Evolutionary conservation across 352 stramenopile genomes (phyloP).

Genomic region (Pythium rhizo-oryzae): DNA sequence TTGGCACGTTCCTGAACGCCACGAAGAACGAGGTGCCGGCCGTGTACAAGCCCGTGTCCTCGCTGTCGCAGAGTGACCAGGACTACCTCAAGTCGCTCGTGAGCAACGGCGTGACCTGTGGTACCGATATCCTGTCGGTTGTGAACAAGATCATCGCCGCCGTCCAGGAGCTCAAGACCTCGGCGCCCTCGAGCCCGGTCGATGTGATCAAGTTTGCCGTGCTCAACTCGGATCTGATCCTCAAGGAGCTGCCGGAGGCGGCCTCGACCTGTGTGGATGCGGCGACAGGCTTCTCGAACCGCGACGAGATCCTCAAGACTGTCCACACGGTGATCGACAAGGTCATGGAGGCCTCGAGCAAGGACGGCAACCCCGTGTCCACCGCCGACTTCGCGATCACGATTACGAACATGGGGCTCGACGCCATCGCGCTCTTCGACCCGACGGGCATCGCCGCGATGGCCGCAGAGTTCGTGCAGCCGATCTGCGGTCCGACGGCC

Average conservation of each 20-base stretch:
- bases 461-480: constrained; percentile 55
- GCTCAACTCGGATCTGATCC: constrained; percentile 43
- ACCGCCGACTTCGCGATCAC: constrained; percentile 43
- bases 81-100: constrained; percentile 44
- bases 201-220: constrained; percentile 47
- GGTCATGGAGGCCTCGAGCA: constrained; percentile 44
- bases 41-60: background rate
- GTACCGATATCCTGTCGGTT: constrained; percentile 45
- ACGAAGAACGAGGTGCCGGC: constrained; percentile 6
- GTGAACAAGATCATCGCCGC: constrained; percentile 48
- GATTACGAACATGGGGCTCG: constrained; percentile 48
- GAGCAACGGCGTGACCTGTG: constrained; percentile 40
- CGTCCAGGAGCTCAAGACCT: constrained; percentile 44
- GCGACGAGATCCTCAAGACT: constrained; percentile 46
- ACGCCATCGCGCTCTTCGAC: constrained; percentile 52
- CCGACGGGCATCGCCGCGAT: constrained; percentile 41
- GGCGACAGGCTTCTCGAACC: constrained; percentile 23
- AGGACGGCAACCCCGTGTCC: constrained; percentile 42
- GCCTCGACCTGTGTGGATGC: constrained; percentile 46
- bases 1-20: constrained; percentile 23
- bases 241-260: constrained; percentile 44
- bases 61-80: constrained; percentile 33
- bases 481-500: constrained; percentile 51
- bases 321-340: constrained; percentile 51
- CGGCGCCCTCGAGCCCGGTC: constrained; percentile 24